Evolutionary conservation across 116 monocot species (phyloP).

Genomic region (Iris pallida): DNA sequence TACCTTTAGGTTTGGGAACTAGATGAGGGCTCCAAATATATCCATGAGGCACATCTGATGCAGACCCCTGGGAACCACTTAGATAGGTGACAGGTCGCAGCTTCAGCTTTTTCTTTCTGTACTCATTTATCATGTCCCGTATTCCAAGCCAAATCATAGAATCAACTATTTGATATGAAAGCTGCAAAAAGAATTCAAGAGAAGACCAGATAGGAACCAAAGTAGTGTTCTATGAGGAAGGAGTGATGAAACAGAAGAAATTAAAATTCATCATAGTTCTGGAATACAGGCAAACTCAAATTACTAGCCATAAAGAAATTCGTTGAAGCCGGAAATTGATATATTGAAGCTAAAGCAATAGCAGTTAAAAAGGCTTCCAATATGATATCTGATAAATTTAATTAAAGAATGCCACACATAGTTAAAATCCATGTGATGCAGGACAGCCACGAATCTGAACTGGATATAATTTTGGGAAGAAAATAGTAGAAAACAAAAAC

Average conservation of each 20-base stretch:
- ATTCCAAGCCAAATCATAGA: conserved; percentile 99
- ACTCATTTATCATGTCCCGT: conserved; percentile 95
- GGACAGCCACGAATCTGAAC: no score
- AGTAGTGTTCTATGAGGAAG: background rate
- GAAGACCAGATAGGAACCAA: background rate
- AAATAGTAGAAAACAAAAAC: no score
- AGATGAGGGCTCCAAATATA: conserved; percentile 99
- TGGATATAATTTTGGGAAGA: no score
- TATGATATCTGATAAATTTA: no score
- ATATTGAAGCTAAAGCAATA: no score
- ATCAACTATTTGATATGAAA: conserved; percentile 97
- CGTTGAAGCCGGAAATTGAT: no score
- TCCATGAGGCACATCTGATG: conserved; percentile 78
- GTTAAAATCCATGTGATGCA: no score
- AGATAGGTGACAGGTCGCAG: conserved; percentile 91
- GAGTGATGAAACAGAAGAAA: background rate
- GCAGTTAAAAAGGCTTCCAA: no score
- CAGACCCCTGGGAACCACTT: conserved; percentile 70
- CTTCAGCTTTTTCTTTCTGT: conserved; percentile 89
- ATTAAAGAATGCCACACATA: no score
- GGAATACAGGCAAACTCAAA: no score
- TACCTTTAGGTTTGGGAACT: conserved; percentile 99
- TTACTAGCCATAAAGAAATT: no score
- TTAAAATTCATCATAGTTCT: no score
- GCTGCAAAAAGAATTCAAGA: conserved; percentile 45